phyloP scores from a whole-genome alignment of 1,284 basidiomycete species.

The Papiliotrema nemorosa region DNA sequence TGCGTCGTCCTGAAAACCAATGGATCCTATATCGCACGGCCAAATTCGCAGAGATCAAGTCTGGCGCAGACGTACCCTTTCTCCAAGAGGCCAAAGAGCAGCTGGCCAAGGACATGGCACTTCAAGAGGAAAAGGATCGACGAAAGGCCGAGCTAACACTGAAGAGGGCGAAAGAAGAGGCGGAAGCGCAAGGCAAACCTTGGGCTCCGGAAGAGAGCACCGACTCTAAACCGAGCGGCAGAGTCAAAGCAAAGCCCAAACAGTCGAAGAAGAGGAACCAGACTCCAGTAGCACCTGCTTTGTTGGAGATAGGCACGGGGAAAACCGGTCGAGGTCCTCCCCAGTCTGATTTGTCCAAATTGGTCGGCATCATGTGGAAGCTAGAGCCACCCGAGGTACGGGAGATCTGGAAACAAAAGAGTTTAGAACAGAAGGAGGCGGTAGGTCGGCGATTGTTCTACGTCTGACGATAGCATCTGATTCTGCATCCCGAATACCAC shows the following conservation, averaged over 20 bases:
- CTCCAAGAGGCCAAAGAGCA: no score
- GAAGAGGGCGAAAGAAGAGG: no score
- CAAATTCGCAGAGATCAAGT: no score
- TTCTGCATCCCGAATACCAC: slow-evolving; percentile 66
- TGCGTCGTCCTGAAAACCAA: not conserved
- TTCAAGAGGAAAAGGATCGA: not conserved
- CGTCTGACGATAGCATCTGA: slow-evolving; percentile 52
- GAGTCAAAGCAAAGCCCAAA: slow-evolving; percentile 5
- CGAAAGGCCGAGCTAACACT: no score
- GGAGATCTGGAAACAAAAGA: slow-evolving; percentile 57
- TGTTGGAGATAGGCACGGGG: slow-evolving; percentile 30
- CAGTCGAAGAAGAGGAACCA: slow-evolving; percentile 20
- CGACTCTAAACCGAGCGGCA: slow-evolving; percentile 1
- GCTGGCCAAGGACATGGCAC: slow-evolving; percentile 11
- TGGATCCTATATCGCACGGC: slow-evolving; percentile 18
- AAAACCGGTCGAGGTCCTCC: slow-evolving; percentile 52
- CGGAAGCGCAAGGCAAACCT: not conserved
- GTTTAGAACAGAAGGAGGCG: slow-evolving; percentile 43
- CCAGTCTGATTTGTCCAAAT: slow-evolving; percentile 68
- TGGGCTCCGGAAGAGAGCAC: not conserved
- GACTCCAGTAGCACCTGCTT: slow-evolving; percentile 21
- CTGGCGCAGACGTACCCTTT: no score
- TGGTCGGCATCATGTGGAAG: slow-evolving; percentile 69
- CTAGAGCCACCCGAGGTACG: slow-evolving; percentile 57
- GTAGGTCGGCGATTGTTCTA: slow-evolving; percentile 30